Conservation (phyloP, 2,329 filamentous ascomycete species). For the Monilinia laxa region DNA sequence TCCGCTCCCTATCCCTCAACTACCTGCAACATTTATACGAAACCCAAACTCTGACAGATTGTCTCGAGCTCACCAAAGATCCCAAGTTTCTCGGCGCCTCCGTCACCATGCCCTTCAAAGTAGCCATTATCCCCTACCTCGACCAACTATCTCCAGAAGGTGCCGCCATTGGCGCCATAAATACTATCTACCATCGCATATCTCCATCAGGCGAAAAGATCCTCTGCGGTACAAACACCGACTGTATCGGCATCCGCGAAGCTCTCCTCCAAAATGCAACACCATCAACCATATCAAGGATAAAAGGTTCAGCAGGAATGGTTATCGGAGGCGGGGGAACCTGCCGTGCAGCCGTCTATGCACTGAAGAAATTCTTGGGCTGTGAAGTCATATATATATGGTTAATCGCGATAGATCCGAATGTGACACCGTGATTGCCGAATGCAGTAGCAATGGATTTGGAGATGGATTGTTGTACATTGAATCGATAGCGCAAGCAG, state of each 20-base stretch:
- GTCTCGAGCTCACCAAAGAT: constrained; percentile 53
- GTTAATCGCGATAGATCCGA: constrained; percentile 71
- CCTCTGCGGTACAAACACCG: constrained; percentile 76
- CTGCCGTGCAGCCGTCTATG: constrained; percentile 74
- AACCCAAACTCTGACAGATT: constrained; percentile 50
- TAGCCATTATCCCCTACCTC: constrained; percentile 70
- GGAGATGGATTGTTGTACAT: constrained; percentile 62
- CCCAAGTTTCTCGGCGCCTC: constrained; percentile 65
- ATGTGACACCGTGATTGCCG: constrained; percentile 63
- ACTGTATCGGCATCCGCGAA: constrained; percentile 75
- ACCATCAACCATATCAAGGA: constrained; percentile 46
- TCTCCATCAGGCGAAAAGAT: constrained; percentile 37
- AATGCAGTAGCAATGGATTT: constrained; percentile 60
- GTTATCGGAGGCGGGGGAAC: constrained; percentile 78
- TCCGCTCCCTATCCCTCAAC: constrained; percentile 49
- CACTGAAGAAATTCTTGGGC: constrained; percentile 67
- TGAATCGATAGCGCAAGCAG: constrained; percentile 59
- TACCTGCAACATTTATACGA: constrained; percentile 56
- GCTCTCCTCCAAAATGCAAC: constrained; percentile 61
- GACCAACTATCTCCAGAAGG: constrained; percentile 73
- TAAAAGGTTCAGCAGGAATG: constrained; percentile 63
- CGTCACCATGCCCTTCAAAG: constrained; percentile 83
- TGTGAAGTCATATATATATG: constrained; percentile 70
- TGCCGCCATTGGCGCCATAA: constrained; percentile 72
- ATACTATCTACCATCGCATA: constrained; percentile 69